phyloP scores from a whole-genome alignment of 306 rosid species.

The Medicago ruthenica region DNA sequence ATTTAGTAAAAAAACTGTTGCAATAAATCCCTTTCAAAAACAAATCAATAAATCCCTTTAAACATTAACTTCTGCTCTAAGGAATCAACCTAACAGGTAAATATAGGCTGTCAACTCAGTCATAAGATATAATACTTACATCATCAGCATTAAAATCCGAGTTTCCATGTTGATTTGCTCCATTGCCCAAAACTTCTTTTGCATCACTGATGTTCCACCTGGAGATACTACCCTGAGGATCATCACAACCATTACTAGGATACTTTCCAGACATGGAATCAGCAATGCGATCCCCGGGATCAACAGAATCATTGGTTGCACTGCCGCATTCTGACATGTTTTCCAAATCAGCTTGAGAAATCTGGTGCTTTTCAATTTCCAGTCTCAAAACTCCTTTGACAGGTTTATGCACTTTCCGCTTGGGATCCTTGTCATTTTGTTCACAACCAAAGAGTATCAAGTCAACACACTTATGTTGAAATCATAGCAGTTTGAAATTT shows the following conservation, averaged over 20 bases:
- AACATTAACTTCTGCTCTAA: constrained; percentile 10
- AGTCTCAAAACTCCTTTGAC: constrained; percentile 90
- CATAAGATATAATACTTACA: constrained; percentile 58
- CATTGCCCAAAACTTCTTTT: constrained; percentile 72
- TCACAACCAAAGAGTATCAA: constrained; percentile 36
- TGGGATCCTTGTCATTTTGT: constrained; percentile 76
- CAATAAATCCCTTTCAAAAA: background rate
- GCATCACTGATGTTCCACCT: constrained; percentile 67
- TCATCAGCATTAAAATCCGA: constrained; percentile 66
- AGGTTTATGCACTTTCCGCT: constrained; percentile 93
- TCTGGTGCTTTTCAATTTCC: constrained; percentile 96
- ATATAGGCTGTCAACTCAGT: background rate
- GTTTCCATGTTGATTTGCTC: constrained; percentile 66
- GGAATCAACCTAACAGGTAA: background rate
- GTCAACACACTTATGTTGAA: constrained; percentile 4
- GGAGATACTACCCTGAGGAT: constrained; percentile 75
- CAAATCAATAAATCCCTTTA: background rate
- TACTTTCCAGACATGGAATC: constrained; percentile 72
- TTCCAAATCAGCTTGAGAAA: constrained; percentile 76
- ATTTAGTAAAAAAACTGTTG: background rate
- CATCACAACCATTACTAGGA: constrained; percentile 76
- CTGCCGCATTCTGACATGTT: constrained; percentile 91
- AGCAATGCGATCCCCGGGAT: constrained; percentile 65
- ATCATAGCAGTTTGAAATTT: constrained; percentile 8
- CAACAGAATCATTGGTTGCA: constrained; percentile 78